These are phyloP conservation scores for Mycena olivaceomarginata DNA, from an alignment of 768 basidiomycete species.

Conservation along the genomic window DNA sequence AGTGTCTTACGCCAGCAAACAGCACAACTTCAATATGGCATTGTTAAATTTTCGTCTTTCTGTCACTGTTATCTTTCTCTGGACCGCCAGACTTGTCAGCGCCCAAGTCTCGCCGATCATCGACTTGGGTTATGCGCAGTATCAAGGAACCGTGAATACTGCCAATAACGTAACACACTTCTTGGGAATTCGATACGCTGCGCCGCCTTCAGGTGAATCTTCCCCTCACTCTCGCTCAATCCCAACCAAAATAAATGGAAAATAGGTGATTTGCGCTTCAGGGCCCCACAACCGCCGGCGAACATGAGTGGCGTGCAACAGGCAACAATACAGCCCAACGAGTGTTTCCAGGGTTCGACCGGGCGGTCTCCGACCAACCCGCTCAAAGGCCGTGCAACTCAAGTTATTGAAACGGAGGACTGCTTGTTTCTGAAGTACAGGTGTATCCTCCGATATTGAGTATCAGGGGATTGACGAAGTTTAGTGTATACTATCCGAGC, in stretches of 20 bases:
- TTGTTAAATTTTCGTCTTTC: background rate
- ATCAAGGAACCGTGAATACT: conserved; percentile 48
- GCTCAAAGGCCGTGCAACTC: conserved; percentile 3
- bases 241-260: background rate
- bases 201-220: no score
- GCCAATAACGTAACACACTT: background rate
- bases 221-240: no score
- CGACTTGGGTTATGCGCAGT: conserved; percentile 51
- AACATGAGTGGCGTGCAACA: conserved; percentile 21
- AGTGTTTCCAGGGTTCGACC: conserved; percentile 24
- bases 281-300: conserved; percentile 42
- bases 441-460: background rate
- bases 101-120: conserved; percentile 35
- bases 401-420: conserved; percentile 36
- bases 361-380: conserved; percentile 17
- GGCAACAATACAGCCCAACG: conserved; percentile 16
- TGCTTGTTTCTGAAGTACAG: conserved; percentile 51
- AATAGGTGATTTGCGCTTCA: conserved; percentile 32
- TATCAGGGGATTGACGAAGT: background rate
- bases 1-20: no score
- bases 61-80: background rate
- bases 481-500: conserved; percentile 46
- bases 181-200: no score
- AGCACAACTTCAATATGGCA: background rate
- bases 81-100: background rate